Percentiles rank a stretch among this genome's conserved stretches.
Evolutionary conservation across 2,329 filamentous ascomycete genomes (phyloP).

Genomic region (Diaporthe sp.): DNA sequence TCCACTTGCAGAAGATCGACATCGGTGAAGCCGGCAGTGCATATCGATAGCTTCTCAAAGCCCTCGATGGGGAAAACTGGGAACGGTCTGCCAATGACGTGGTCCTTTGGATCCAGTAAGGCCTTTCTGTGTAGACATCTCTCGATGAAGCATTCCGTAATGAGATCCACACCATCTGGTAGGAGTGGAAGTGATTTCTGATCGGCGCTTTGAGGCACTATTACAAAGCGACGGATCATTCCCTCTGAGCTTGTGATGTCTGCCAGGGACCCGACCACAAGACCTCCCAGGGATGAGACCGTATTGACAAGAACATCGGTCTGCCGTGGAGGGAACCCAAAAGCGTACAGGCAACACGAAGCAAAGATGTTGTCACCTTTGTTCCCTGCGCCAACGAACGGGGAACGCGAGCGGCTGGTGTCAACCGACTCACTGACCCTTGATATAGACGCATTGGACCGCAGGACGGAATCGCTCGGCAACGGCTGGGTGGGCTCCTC

Average conservation of each 20-base stretch:
- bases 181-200: conserved; percentile 59
- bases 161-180: conserved; percentile 60
- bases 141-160: conserved; percentile 96
- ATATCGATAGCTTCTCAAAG: conserved; percentile 79
- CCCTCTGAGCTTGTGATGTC: conserved; percentile 53
- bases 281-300: conserved; percentile 63
- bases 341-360: conserved; percentile 69
- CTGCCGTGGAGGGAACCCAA: conserved; percentile 69
- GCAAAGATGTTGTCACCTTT: conserved; percentile 63
- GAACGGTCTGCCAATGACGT: conserved; percentile 85
- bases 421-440: conserved; percentile 28
- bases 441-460: conserved; percentile 13
- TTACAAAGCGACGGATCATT: conserved; percentile 59
- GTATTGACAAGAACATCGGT: conserved; percentile 62
- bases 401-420: conserved; percentile 28
- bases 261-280: conserved; percentile 57
- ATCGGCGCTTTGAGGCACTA: conserved; percentile 67
- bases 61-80: conserved; percentile 76
- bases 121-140: conserved; percentile 85
- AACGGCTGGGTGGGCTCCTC: conserved; percentile 39
- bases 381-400: conserved; percentile 44
- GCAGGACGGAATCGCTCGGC: conserved; percentile 31
- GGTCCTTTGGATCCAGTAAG: conserved; percentile 69
- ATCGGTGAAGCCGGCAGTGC: conserved; percentile 85
- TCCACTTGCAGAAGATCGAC: conserved; percentile 89